Percentiles rank a stretch among this genome's conserved stretches.
These are phyloP conservation scores for Chenopodium formosanum DNA, from an alignment of 148 eudicot genomes.

Conservation along the genomic window DNA sequence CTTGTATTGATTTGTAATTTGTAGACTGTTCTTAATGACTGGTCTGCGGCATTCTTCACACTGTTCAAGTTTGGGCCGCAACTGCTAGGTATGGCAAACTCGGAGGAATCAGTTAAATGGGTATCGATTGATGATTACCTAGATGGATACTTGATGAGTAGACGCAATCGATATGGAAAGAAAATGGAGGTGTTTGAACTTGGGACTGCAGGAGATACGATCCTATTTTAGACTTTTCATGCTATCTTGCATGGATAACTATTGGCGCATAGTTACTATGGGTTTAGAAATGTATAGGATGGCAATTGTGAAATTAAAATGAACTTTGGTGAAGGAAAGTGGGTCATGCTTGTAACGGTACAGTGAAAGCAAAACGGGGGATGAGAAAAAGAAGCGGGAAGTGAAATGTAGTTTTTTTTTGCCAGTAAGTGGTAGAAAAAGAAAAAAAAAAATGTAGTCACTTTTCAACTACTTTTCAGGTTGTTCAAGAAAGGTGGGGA, in stretches of 20 bases:
- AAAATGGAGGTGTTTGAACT: conserved; percentile 84
- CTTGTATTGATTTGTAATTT: conserved; percentile 26
- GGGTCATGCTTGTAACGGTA: too few species aligned
- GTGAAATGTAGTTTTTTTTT: too few species aligned
- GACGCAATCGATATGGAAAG: conserved; percentile 78
- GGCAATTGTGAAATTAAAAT: too few species aligned
- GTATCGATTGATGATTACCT: conserved; percentile 81
- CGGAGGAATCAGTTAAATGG: conserved; percentile 49
- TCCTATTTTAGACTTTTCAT: conserved; percentile 88
- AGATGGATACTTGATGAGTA: conserved; percentile 81
- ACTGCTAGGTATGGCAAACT: conserved; percentile 43
- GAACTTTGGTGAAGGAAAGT: too few species aligned
- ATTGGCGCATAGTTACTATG: too few species aligned
- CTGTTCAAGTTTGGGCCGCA: conserved; percentile 68
- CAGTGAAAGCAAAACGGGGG: too few species aligned
- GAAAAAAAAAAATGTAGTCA: too few species aligned
- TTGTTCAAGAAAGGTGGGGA: conserved; percentile 93
- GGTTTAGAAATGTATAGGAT: too few species aligned
- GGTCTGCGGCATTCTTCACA: conserved; percentile 85
- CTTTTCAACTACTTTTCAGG: conserved; percentile 39
- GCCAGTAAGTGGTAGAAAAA: too few species aligned
- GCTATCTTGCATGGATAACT: conserved; percentile 56
- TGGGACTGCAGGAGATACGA: conserved; percentile 87
- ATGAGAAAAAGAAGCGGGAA: too few species aligned
- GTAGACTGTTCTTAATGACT: conserved; percentile 72